Base-by-base conservation (phyloP, 306 rosid species). In the Ormosia semicastrata region DNA sequence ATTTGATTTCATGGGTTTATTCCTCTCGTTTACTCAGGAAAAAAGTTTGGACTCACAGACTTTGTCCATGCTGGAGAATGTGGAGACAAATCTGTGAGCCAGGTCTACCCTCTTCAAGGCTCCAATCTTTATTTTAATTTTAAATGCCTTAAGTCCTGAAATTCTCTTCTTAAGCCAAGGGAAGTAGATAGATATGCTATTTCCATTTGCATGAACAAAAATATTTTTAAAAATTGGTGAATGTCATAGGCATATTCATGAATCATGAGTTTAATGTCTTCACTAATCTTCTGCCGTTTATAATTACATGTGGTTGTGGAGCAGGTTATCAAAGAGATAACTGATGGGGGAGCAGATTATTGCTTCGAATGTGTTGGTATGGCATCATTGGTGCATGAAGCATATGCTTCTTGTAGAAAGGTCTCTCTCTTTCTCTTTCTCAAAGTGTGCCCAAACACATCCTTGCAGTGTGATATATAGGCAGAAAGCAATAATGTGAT, bases 291-390 rank as follows among this genome's bases (percentile, higher is more conserved):
- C 46, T 18, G 37, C 18, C 9, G 4, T 63, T 62, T 32, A 62
- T 62, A 62, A 32, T 36, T 17, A 4, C 24, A n/a, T 81, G 34
- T 47, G 43, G 9, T 43, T 71, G 68, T 78, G 17, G 65, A 58
- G 30, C 89, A 92, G 98, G 64, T 83, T 58, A 86, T 93, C 67
- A 80, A 8, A 18, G 93, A 91, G 69, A 89, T 90, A 81, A 93
- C 94, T 65, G 89, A 56, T 13, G 97, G 89, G 4, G 99, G 95
- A 34, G 94, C 95, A 32, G 98, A 93, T 87, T 90, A 85, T 83
- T 95, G 99, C 84, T 93, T 90, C 39, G 98, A 95, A 86, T 93
- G 94, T 71, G 97, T 91, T 72, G 98, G 99, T 60, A 68, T 67
- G 78, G 84, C 94, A 65, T 87, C 93, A 33, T 84, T 93, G 87